phyloP scores from a whole-genome alignment of 2,329 filamentous ascomycete species.

The Fusarium humuli region DNA sequence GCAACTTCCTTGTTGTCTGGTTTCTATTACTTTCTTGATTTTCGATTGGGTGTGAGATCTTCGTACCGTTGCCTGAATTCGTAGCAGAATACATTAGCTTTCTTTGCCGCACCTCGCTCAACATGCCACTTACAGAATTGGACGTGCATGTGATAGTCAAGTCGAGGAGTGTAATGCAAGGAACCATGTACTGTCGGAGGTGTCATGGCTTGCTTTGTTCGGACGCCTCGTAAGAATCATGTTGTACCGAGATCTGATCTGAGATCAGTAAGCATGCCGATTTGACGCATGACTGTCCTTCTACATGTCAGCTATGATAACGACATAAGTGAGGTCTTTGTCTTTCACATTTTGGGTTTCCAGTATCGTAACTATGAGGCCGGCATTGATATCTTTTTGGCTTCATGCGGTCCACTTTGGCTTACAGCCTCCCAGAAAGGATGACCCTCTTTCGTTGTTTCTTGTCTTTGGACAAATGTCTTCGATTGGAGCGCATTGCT shows the following conservation, averaged over 20 bases:
- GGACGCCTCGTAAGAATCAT: not conserved
- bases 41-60: conserved; percentile 17
- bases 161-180: conserved; percentile 7
- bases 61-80: conserved; percentile 1
- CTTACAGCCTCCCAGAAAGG: not conserved
- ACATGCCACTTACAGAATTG: conserved; percentile 7
- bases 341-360: not conserved
- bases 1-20: not conserved
- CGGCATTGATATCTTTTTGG: too few relatives aligned
- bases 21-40: conserved; percentile 5
- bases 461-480: not conserved
- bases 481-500: not conserved
- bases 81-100: conserved; percentile 1
- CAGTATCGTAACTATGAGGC: not conserved
- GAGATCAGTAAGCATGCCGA: not conserved
- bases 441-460: not conserved
- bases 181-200: not conserved
- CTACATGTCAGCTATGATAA: not conserved
- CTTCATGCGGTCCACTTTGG: not conserved
- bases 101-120: not conserved
- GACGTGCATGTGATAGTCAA: conserved; percentile 26
- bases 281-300: not conserved
- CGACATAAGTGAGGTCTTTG: not conserved
- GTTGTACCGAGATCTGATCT: conserved; percentile 1
- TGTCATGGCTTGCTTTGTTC: not conserved